Evolutionary conservation across 2,329 filamentous ascomycete genomes (phyloP).

Genomic region (Colletotrichum musae): DNA sequence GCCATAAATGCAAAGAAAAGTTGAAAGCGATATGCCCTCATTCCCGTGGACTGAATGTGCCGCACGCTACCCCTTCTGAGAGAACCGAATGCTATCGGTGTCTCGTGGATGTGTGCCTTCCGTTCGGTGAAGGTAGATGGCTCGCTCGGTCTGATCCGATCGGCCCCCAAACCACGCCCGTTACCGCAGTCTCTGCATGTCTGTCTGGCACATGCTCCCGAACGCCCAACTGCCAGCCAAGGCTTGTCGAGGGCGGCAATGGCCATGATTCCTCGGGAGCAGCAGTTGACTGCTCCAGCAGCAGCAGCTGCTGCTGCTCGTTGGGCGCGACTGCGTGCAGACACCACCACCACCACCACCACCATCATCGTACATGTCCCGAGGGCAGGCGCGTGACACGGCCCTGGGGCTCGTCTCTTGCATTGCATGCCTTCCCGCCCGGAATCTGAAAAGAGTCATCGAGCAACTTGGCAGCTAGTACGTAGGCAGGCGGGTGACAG

Average conservation of each 20-base stretch:
- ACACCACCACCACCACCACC: not conserved
- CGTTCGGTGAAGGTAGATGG: not conserved
- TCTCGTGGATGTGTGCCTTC: not conserved
- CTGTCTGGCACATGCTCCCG: slow-evolving; percentile 13
- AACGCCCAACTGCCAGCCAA: slow-evolving; percentile 1
- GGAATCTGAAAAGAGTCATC: not conserved
- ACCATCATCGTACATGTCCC: not conserved
- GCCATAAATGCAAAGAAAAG: slow-evolving; percentile 1
- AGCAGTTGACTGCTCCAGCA: too few species aligned
- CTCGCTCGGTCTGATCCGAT: slow-evolving; percentile 32
- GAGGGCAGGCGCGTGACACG: slow-evolving; percentile 8
- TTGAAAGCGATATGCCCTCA: not conserved
- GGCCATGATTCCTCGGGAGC: too few species aligned
- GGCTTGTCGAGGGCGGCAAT: not conserved
- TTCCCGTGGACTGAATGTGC: too few species aligned
- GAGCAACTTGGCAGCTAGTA: not conserved
- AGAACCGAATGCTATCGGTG: too few species aligned
- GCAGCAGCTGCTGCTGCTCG: not conserved
- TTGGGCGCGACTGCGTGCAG: not conserved
- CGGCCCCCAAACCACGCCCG: slow-evolving; percentile 11
- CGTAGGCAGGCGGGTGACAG: too few species aligned
- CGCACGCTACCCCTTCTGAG: too few species aligned
- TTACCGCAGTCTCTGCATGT: slow-evolving; percentile 17
- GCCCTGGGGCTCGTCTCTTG: slow-evolving; percentile 9
- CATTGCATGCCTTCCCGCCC: slow-evolving; percentile 17